Base-by-base conservation (phyloP, 2,329 filamentous ascomycete genomes). In the Aspergillus sp. region DNA sequence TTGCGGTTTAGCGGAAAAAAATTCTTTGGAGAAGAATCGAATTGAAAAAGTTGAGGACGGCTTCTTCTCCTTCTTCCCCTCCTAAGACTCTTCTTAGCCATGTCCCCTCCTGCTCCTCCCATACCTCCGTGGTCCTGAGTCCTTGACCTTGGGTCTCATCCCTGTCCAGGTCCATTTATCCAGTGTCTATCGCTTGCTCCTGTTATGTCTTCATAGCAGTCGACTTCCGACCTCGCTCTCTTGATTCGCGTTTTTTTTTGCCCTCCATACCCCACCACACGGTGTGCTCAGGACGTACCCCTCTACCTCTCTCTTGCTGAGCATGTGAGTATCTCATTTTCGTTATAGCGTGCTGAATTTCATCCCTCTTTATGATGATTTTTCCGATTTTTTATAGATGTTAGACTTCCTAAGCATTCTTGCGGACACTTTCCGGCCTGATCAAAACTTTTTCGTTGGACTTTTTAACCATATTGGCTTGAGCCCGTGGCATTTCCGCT, bases 401-500 rank as follows among this genome's bases (percentile, higher is more conserved):
- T 81, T 81, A 81, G 79, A 81, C 79, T 81, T 77, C 78, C 75
- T 76, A 80, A 74, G 66, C 71, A 69, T 73, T 65, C 59, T 77
- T 79, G 77, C 72, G 76, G 77, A 79, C 68, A 79, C 72, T 66
- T 69, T 70, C 72, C 74, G 64, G 67, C 61, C 73, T 76, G 74
- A 75, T 50, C 58, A 25, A 55, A 49, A 17, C 45, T 65, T 34
- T 62, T 62, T 62, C 53, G 25, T 57, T 48, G 34, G 45, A 46
- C 57, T 54, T 65, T 62, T 57, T 54, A 55, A 59, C 57, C 54
- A 52, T 54, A 54, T 53, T 64, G 19, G 13, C 49, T 48, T 51
- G 34, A 45, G 48, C 23, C 60, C 31, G 38, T 25, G 63, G 62
- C 66, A 60, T 31, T 25, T 48, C 45, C 63, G 58, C 69, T 70